Conservation (phyloP, 306 rosid species). For the Cyclanthera cordifolia region DNA sequence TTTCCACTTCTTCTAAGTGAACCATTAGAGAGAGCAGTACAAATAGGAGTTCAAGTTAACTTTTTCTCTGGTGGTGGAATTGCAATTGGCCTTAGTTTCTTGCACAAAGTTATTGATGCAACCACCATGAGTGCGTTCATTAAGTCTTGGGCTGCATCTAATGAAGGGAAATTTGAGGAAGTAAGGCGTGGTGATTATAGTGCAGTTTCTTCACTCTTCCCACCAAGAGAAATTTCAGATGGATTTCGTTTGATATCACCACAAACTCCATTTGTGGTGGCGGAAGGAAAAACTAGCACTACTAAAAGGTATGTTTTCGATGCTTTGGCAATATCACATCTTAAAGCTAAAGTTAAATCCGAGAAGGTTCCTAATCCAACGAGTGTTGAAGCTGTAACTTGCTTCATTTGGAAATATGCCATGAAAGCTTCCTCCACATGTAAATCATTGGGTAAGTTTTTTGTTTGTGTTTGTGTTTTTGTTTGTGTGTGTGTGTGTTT, state of each 20-base stretch:
- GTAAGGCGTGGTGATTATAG: neutral
- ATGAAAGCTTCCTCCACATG: neutral
- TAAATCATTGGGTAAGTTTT: neutral
- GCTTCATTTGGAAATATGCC: slow-evolving; percentile 18
- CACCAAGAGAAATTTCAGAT: neutral
- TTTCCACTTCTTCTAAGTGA: neutral
- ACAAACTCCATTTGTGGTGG: neutral
- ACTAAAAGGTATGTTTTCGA: slow-evolving; percentile 17
- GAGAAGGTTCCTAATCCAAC: slow-evolving; percentile 3
- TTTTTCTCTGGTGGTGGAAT: neutral
- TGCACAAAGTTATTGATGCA: neutral
- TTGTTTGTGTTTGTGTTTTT: neutral
- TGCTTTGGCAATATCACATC: neutral
- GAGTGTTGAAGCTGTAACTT: slow-evolving; percentile 14
- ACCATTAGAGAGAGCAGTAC: neutral
- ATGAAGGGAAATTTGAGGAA: neutral
- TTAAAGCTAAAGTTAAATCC: neutral
- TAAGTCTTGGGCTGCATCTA: neutral
- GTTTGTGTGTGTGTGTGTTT: neutral
- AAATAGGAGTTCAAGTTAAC: slow-evolving; percentile 1
- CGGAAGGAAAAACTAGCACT: neutral
- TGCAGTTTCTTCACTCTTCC: neutral
- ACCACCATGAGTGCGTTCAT: neutral
- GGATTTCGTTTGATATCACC: neutral
- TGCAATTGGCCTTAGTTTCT: neutral